Evolutionary conservation across 768 basidiomycete species (phyloP), one percentile per base, ranked within the genome.

Genomic region (Agrocybe praecox): DNA sequence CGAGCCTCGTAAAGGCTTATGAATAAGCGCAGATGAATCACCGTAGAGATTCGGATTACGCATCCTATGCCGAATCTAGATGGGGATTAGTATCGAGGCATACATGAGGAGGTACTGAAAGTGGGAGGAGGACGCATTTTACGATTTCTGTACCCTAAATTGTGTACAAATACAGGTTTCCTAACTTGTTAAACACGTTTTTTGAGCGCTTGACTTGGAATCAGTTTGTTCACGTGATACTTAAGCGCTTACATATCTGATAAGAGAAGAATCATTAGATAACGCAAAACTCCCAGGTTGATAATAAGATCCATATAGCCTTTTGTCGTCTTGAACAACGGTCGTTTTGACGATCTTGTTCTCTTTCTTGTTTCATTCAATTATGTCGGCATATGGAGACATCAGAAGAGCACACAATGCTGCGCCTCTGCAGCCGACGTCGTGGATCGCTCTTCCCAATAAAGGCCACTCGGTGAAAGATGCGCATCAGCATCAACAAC

Each of bases 351-450:
- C 49, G 49, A 55, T 49, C 29, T 32, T 49, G 34, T 45, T 26
- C 32, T 29, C 26, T 55, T 19, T 54, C 44, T 23, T 21, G 23
- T 36, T 26, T 17, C 49, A 52, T 29, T 22, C 19, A 18, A 55
- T 17, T 18, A 88, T 90, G 88, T 88, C 88, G 26, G 89, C 90
- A 0, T 94, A 94, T 74, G 89, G 90, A 14, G 72, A 80, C 5
- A 84, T 92, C 53, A 68, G 60, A 65, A 76, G 61, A 66, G 66
- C 60, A 19, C 57, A 49, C n/a, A 62, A 52, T 47, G 53, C 48
- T 43, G 65, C 59, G 17, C 65, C 62, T 46, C 75, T 84, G 23
- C 76, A 83, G 1, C 66, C 83, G 7, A 84, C 83, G 2, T 62
- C 78, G 44, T 86, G 86, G 79, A 62, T 45, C 54, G 46, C 71